phyloP scores from a whole-genome alignment of 257 asterid species.

The Ballota nigra region DNA sequence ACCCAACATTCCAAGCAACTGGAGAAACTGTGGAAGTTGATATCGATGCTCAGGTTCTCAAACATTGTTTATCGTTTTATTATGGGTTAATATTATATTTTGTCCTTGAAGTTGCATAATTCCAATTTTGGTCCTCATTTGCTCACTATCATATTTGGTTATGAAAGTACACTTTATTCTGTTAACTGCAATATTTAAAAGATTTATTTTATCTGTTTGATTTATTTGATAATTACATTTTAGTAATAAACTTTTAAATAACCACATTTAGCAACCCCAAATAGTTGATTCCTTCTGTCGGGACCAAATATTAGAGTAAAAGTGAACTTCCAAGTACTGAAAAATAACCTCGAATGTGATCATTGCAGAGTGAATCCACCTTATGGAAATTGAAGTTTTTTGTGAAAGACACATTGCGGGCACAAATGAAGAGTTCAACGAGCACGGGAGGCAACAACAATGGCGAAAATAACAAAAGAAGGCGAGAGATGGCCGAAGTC shows the following conservation, averaged over 20 bases:
- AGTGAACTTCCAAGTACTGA: neutral
- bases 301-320: too few relatives aligned
- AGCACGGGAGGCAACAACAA: constrained; percentile 39
- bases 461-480: constrained; percentile 46
- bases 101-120: too few relatives aligned
- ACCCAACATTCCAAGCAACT: constrained; percentile 54
- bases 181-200: too few relatives aligned
- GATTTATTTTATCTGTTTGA: too few relatives aligned
- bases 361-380: constrained; percentile 54
- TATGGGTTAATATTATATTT: too few relatives aligned
- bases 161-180: too few relatives aligned
- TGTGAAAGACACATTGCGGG: constrained; percentile 60
- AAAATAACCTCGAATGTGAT: neutral
- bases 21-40: constrained; percentile 70
- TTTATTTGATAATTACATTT: too few relatives aligned
- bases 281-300: too few relatives aligned
- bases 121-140: too few relatives aligned
- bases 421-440: constrained; percentile 49
- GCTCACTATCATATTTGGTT: too few relatives aligned
- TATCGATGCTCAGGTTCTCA: constrained; percentile 74
- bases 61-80: neutral
- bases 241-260: too few relatives aligned
- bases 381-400: constrained; percentile 81
- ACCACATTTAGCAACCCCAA: too few relatives aligned
- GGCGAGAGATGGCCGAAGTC: constrained; percentile 46